These are phyloP conservation scores for Lentinula aciculospora DNA, from an alignment of 768 basidiomycete species.

Conservation along the genomic window DNA sequence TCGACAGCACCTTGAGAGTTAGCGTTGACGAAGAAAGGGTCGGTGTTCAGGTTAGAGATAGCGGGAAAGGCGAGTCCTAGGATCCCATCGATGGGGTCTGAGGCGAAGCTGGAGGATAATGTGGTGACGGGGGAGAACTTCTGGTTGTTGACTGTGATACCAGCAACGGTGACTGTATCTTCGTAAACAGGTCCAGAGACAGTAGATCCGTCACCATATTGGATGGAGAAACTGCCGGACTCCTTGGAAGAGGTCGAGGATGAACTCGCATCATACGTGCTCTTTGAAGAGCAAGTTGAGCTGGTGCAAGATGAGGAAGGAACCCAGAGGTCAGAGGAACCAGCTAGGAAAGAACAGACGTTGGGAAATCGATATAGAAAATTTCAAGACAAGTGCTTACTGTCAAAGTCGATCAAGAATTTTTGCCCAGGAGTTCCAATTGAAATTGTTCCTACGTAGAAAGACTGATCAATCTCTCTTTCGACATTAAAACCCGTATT, in stretches of 20 bases:
- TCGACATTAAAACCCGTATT: not conserved
- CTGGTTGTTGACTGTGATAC: constrained; percentile 16
- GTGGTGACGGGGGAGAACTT: constrained; percentile 30
- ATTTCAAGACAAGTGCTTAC: constrained; percentile 12
- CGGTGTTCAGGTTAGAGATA: constrained; percentile 23
- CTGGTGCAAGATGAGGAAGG: constrained; percentile 24
- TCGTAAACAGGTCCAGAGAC: constrained; percentile 32
- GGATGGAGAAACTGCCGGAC: constrained; percentile 27
- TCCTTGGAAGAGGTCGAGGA: constrained; percentile 25
- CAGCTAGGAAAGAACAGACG: constrained; percentile 10
- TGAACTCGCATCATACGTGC: constrained; percentile 20
- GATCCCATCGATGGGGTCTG: constrained; percentile 14
- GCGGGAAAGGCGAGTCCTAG: constrained; percentile 32
- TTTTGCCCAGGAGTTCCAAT: constrained; percentile 32
- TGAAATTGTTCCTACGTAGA: constrained; percentile 26
- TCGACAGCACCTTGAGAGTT: constrained; percentile 23
- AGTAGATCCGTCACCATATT: constrained; percentile 39
- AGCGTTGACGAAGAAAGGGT: constrained; percentile 37
- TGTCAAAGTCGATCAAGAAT: constrained; percentile 38
- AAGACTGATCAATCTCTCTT: not conserved
- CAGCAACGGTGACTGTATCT: constrained; percentile 26
- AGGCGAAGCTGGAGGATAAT: constrained; percentile 22
- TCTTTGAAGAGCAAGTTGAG: constrained; percentile 24
- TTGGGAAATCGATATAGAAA: not conserved
- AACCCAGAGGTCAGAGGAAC: constrained; percentile 30